Evolutionary conservation across 2,329 filamentous ascomycete species (phyloP), one percentile per base, ranked within the genome.

Genomic region (Penicillium brevicompactum): DNA sequence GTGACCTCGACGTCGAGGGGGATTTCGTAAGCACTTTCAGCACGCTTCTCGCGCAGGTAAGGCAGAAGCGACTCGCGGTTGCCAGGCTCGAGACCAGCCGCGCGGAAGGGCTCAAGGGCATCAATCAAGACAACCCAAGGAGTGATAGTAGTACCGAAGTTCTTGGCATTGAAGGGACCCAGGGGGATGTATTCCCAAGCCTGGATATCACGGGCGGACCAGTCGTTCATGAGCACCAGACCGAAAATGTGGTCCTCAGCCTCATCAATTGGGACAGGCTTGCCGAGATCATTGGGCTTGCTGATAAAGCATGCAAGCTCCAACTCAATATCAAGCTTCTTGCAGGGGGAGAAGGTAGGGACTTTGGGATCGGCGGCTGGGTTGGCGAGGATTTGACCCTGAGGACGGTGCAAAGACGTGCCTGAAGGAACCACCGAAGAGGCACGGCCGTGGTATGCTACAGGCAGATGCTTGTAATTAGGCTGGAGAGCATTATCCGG

Each of bases 161-260:
- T 93, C 82, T 95, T 94, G 22, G 85, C 81, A 58, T 90, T 92
- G 76, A 94, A 93, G 0, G 90, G 90, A 0, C 91, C 91, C 7
- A 93, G 76, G 0, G 91, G 91, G 8, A 92, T 82, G 63, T 92
- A 92, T 73, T 95, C 91, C 89, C 89, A 94, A 0, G 83, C 83
- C 70, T 95, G 91, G 47, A 94, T 87, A 64, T 94, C 90, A 59
- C 90, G 80, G 4, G 90, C 90, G 51, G 87, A 91, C 91, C 91
- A 95, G 73, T 95, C 91, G 64, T 95, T 95, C 80, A 95, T 83
- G 54, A 95, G 74, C 0, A 94, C 90, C 24, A 91, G 80, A 13
- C 91, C 91, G 67, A 94, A 94, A 27, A 95, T 80, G 65, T 86
- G 81, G 16, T 90, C 82, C 50, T 87, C 85, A 0, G 90, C 90